Evolutionary conservation across 495 filamentous ascomycete species (phyloP), one percentile per base, ranked within the genome.

Genomic region (Choiromyces venosus): DNA sequence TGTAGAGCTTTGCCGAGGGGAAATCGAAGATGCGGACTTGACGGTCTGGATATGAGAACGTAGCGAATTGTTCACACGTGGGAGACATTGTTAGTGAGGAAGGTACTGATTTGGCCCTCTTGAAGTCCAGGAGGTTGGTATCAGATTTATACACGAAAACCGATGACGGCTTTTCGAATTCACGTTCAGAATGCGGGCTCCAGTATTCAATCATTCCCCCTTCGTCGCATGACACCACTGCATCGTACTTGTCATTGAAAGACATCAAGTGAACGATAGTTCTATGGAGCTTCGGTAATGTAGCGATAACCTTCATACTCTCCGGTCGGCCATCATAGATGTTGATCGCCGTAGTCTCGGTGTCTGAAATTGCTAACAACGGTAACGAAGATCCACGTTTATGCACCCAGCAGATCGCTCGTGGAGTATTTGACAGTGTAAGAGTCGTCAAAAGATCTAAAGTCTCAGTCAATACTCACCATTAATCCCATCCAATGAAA

Each of bases 171-270:
- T 97, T 97, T 79, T 95, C 93, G 76, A 93, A 97, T 21, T 84
- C 88, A 12, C 87, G 88, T 72, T 87, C 88, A 2, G 95, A 93
- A 67, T 86, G 85, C 7, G 79, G 79, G 16, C 74, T 74, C 95
- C 95, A 99, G 82, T 99, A 99, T 82, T 99, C 95, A 21, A 99
- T 80, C 96, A 98, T 97, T 16, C 95, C 94, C 42, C 88, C 87
- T 75, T 96, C 91, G 77, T 98, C 96, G 1, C 88, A 90, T 8
- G 94, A 97, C 9, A 97, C 82, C 0, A 94, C 93, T 76, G 95
- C 97, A 80, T 98, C 91, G 79, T 89, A 97, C 19, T 86, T 85
- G 82, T 93, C 88, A 82, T 97, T 99, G 84, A 91, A 97, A 3
- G 91, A 89, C 85, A 99, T 92, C 35, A 94, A 84, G 9, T 89